These are phyloP conservation scores for Penicillium occitanis DNA, from an alignment of 2,329 filamentous ascomycete genomes.

Conservation along the genomic window DNA sequence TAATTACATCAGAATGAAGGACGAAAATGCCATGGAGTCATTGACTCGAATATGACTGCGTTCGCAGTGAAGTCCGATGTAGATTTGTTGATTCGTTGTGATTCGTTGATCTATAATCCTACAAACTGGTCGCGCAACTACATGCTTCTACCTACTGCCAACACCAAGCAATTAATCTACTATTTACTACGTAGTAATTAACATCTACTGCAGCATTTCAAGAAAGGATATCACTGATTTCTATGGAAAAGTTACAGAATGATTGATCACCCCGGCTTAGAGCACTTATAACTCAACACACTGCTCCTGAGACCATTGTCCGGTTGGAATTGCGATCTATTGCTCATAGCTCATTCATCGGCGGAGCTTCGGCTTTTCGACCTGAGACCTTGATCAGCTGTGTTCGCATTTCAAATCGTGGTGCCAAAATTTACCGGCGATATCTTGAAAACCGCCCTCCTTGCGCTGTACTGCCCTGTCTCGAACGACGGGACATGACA, in stretches of 20 bases:
- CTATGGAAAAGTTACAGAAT: not conserved
- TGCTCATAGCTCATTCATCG: not conserved
- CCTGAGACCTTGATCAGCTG: not conserved
- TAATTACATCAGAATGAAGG: not conserved
- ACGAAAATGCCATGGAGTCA: not conserved
- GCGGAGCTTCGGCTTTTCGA: slow-evolving; percentile 5
- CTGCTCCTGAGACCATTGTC: not conserved
- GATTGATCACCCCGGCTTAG: not conserved
- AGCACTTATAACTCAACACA: not conserved
- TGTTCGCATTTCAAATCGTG: not conserved
- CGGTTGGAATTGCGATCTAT: not conserved
- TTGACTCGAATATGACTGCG: not conserved
- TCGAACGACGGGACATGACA: slow-evolving; percentile 78
- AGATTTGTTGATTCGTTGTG: not conserved
- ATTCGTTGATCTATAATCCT: not conserved
- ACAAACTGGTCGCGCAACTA: not conserved
- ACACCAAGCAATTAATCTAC: not conserved
- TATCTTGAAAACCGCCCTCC: slow-evolving; percentile 39
- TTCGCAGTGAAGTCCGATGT: not conserved
- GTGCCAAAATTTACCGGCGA: slow-evolving; percentile 27
- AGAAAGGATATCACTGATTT: not conserved
- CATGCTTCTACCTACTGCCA: not conserved
- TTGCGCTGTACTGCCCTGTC: slow-evolving; percentile 53
- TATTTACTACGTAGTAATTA: too few relatives aligned
- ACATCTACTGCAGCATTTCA: not conserved